Evolutionary conservation across 306 rosid species (phyloP).

Genomic region (Prosopis cineraria): DNA sequence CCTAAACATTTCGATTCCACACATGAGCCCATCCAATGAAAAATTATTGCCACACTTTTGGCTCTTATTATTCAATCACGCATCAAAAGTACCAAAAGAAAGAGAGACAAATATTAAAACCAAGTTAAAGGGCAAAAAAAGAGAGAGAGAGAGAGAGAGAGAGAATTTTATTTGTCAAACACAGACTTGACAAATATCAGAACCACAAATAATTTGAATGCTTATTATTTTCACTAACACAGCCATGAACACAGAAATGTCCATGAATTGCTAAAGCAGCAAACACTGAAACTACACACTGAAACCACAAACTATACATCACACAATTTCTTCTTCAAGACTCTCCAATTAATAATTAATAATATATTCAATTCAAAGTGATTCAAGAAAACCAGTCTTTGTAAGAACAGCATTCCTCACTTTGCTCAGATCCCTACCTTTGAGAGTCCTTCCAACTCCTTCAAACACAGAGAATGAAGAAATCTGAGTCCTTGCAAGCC

Average conservation of each 20-base stretch:
- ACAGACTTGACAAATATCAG: not conserved
- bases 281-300: not conserved
- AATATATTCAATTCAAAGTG: too few species aligned
- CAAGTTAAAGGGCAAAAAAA: not conserved
- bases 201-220: slow-evolving; percentile 13
- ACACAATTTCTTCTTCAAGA: slow-evolving; percentile 14
- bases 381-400: slow-evolving; percentile 91
- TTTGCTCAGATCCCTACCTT: slow-evolving; percentile 92
- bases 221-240: not conserved
- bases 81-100: not conserved
- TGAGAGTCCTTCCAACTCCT: slow-evolving; percentile 94
- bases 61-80: not conserved
- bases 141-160: too few species aligned
- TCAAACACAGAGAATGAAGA: slow-evolving; percentile 92
- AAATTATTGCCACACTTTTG: not conserved
- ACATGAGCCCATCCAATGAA: not conserved
- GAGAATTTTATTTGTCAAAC: not conserved
- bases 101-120: too few species aligned
- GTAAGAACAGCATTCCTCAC: slow-evolving; percentile 79
- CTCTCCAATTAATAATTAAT: too few species aligned
- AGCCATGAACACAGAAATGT: not conserved
- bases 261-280: not conserved
- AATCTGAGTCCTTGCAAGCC: slow-evolving; percentile 78
- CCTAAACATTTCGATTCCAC: not conserved
- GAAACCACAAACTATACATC: not conserved